Evolutionary conservation across 495 filamentous ascomycete genomes (phyloP), one percentile per base, ranked within the genome.

Genomic region (Parmelia sp.): DNA sequence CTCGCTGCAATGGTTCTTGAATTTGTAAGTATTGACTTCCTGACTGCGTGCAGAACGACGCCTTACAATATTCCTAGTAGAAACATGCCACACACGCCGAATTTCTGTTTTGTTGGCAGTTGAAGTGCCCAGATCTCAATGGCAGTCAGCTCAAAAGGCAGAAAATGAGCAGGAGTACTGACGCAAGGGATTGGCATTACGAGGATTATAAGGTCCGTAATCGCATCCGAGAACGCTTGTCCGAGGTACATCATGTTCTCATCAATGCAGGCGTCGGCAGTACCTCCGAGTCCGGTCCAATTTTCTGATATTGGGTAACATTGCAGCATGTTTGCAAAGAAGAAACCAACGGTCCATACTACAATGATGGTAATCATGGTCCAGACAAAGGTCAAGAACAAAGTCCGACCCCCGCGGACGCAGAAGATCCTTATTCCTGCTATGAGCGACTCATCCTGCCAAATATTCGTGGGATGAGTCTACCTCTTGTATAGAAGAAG

Each of bases 401-500:
- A 10, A n/a, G 33, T 10, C 4, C 51, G n/a, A n/a, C n/a, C n/a
- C n/a, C n/a, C n/a, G n/a, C n/a, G n/a, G n/a, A n/a, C 49, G 21
- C 39, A 9, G 19, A 31, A 63, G 21, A 57, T 57, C 11, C 31
- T 63, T 23, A 37, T 5, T 21, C 2, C 29, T 17, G n/a, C 5
- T 14, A 29, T 57, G 15, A 56, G 35, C 39, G 19, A 11, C 17
- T 44, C 23, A 25, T 40, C 37, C 15, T 35, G 35, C 12, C 27
- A 10, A 17, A 10, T 19, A 17, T 57, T 2, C 15, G 25, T 11
- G 36, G n/a, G 21, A 47, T 21, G 1, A 3, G 53, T 23, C 60
- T 44, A 57, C 36, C 61, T 57, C 25, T 57, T 57, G 31, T 63
- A 63, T 21, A 63, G 51, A 57, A 63, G 23, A 40, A 63, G 61